These are phyloP conservation scores for Termitomyces sp. DNA, from an alignment of 768 basidiomycete genomes.

Conservation along the genomic window DNA sequence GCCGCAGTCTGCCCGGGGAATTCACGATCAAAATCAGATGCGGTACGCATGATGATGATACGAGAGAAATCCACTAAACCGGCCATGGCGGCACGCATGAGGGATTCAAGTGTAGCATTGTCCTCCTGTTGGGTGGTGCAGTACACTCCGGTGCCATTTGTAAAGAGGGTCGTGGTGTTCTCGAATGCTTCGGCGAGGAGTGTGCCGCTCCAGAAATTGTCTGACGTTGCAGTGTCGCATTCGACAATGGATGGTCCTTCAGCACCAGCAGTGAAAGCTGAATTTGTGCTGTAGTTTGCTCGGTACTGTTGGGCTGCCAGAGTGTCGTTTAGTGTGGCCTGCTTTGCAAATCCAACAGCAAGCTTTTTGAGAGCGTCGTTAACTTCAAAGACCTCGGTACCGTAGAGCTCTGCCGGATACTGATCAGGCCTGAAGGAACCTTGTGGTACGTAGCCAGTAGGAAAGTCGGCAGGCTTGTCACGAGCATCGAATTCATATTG, in stretches of 20 bases:
- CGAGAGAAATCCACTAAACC: constrained; percentile 15
- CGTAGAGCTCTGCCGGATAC: constrained; percentile 12
- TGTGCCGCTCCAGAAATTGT: constrained; percentile 12
- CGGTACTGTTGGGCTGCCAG: constrained; percentile 8
- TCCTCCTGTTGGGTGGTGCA: constrained; percentile 17
- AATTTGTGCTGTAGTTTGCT: constrained; percentile 1
- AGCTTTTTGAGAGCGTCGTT: constrained; percentile 13
- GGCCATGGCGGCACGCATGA: constrained; percentile 8
- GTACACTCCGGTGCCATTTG: constrained; percentile 15
- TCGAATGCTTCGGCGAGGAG: constrained; percentile 17
- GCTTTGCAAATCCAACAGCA: constrained; percentile 11
- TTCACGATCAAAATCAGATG: constrained; percentile 17
- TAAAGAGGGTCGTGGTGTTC: constrained; percentile 13
- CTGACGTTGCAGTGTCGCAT: constrained; percentile 14
- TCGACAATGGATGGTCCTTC: constrained; percentile 13
- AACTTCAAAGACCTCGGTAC: constrained; percentile 17
- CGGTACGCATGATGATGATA: constrained; percentile 18
- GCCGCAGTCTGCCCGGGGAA: constrained; percentile 10
- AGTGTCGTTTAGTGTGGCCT: constrained; percentile 12
- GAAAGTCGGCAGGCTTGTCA: constrained; percentile 12
- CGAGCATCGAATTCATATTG: constrained; percentile 16
- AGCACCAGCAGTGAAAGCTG: constrained; percentile 8
- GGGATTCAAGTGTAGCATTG: constrained; percentile 15
- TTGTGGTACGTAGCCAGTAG: constrained; percentile 15
- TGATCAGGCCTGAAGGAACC: constrained; percentile 9